Base-by-base conservation (phyloP, 2,329 filamentous ascomycete genomes). In the Talaromyces sp. region DNA sequence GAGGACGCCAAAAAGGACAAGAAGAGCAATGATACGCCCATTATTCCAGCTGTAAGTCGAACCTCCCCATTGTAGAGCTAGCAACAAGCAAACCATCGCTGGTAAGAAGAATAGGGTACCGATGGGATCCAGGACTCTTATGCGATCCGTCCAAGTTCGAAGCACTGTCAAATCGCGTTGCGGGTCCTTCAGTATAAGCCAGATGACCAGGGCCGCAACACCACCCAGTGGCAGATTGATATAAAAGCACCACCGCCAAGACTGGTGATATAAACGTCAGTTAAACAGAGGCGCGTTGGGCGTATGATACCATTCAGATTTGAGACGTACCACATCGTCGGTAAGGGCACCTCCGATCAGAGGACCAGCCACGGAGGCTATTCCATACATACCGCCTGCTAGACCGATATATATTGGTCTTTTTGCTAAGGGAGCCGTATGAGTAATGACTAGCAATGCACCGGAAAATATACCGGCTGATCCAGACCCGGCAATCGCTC, bases 261-360 rank as follows among this genome's bases (percentile, higher is more conserved):
- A 40, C 39, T 40, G 18, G n/a, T 40, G 14, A 3, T n/a, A 40
- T n/a, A 4, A 16, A 40, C 5, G 39, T 40, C 2, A 16, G 18
- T 40, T n/a, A n/a, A 7, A n/a, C 3, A 7, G 18, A 40, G 39
- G 3, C n/a, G n/a, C n/a, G 12, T 40, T n/a, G 9, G 39, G 3
- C 5, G 18, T n/a, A 5, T 5, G 18, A 3, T 4, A 40, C 12
- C 69, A 67, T 5, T 68, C 55, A 39, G 6, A 67, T 69, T 65
- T 81, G 77, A 67, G 81, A 81, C 64, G n/a, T 40, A 40, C 39
- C 39, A 40, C 39, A 18, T 40, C 18, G 39, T 40, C 39, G 18
- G 39, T 40, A 40, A 40, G 39, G 39, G 18, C 39, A n/a, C 39
- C 39, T 40, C 39, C 39, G 14, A 40, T 40, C 2, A 40, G n/a